Conservation (phyloP, 768 basidiomycete genomes). For the Tricholoma terreum region DNA sequence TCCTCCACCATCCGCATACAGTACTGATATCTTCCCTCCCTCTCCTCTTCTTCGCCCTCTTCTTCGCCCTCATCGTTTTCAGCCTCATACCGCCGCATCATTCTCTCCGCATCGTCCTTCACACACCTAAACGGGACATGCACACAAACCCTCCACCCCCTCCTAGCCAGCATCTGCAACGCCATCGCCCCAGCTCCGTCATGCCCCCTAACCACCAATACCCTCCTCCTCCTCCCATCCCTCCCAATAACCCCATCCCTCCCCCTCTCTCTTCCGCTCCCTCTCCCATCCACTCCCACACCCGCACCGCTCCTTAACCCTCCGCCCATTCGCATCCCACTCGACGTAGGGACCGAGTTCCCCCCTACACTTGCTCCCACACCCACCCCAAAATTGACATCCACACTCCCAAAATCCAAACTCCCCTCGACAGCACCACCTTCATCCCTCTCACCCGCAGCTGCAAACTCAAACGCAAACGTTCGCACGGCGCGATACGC, state of each 20-base stretch:
- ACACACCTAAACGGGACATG: conserved; percentile 43
- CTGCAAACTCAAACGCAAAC: conserved; percentile 45
- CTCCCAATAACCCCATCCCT: background rate
- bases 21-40: conserved; percentile 37
- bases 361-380: conserved; percentile 2
- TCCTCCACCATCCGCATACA: conserved; percentile 49
- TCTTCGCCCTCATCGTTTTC: conserved; percentile 1
- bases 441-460: background rate
- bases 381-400: background rate
- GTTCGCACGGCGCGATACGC: conserved; percentile 81
- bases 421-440: conserved; percentile 5
- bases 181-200: conserved; percentile 75
- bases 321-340: conserved; percentile 11
- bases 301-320: background rate
- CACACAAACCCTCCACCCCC: conserved; percentile 74
- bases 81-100: background rate
- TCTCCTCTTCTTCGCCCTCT: conserved; percentile 16
- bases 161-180: conserved; percentile 67
- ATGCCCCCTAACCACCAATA: conserved; percentile 69
- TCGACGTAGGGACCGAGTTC: conserved; percentile 4
- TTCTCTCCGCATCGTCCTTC: conserved; percentile 8
- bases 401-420: conserved; percentile 5
- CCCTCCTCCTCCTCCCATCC: conserved; percentile 29
- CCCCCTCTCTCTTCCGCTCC: conserved; percentile 6
- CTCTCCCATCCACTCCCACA: conserved; percentile 1